Evolutionary conservation across 495 filamentous ascomycete genomes (phyloP), one percentile per base, ranked within the genome.

Genomic region (Hypoxylon rickii): DNA sequence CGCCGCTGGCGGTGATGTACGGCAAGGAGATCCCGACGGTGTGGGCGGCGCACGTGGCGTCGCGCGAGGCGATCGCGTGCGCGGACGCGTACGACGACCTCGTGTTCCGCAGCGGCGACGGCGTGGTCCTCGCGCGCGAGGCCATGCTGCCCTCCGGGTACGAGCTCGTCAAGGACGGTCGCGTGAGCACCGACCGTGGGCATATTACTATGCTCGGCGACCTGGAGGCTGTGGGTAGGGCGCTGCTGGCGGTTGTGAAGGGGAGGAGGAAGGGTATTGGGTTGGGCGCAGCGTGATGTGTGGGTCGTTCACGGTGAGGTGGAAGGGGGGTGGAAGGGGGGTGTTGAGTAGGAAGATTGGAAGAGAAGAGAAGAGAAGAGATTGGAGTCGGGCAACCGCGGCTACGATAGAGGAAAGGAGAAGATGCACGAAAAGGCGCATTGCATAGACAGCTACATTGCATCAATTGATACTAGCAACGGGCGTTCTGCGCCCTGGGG

Each of bases 121-220:
- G 93, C 0, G 93, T 97, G 0, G 90, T 91, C 65, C 76, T 97
- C 12, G 90, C 93, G 0, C 78, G 78, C 33, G 89, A 92, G 47
- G 89, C 92, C 0, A 94, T 95, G 92, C 66, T 95, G 54, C 92
- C 93, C 1, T 70, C 76, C 4, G 92, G 92, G 0, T 97, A 97
- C 66, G 79, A 77, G 44, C 73, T 86, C 44, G 88, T 83, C 1
- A 80, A 76, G 51, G 83, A 84, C 20, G 92, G 91, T 0, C 76
- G 87, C 40, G 82, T 96, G 8, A 86, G 81, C 48, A 91, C 85
- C 51, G 90, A 96, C 31, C 73, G 90, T 1, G 92, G 93, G 0
- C 93, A 97, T 76, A 85, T 97, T 16, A 87, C 86, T 3, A 73
- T 97, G 55, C 64, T 97, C 22, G 92, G 92, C 0, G 93, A 97